These are phyloP conservation scores for Nepenthes mirabilis DNA, from an alignment of 148 eudicot species.

Conservation along the genomic window DNA sequence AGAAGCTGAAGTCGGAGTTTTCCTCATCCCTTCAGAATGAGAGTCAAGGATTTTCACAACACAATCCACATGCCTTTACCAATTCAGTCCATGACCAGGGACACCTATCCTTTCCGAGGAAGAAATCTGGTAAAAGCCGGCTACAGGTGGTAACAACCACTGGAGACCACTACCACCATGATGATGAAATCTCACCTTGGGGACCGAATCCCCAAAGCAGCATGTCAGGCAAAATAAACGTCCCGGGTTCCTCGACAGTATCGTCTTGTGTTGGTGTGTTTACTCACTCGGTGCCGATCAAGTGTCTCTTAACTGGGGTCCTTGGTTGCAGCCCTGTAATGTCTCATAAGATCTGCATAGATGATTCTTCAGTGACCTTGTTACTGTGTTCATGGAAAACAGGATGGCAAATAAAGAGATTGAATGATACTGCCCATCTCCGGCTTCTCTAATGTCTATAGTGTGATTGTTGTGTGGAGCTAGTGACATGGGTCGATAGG, in stretches of 20 bases:
- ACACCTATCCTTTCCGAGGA: constrained; percentile 47
- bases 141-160: constrained; percentile 77
- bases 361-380: constrained; percentile 87
- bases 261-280: constrained; percentile 60
- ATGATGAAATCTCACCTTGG: constrained; percentile 88
- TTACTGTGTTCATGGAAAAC: constrained; percentile 76
- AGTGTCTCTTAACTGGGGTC: constrained; percentile 75
- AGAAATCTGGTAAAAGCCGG: constrained; percentile 94
- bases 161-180: constrained; percentile 78
- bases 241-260: constrained; percentile 12
- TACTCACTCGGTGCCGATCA: constrained; percentile 74
- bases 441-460: constrained; percentile 51
- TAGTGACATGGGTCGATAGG: no score
- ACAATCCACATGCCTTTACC: constrained; percentile 19
- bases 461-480: background rate
- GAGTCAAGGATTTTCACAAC: constrained; percentile 36
- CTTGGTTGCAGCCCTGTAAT: constrained; percentile 76
- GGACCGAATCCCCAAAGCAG: constrained; percentile 30
- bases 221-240: constrained; percentile 7
- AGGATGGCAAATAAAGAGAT: constrained; percentile 92
- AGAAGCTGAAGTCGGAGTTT: constrained; percentile 55
- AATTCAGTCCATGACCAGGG: constrained; percentile 37
- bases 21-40: constrained; percentile 58
- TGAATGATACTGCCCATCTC: constrained; percentile 89
- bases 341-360: constrained; percentile 73